Conservation (phyloP, 225 moss, liverwort and hornwort genomes). For the Pleurozium schreberi region DNA sequence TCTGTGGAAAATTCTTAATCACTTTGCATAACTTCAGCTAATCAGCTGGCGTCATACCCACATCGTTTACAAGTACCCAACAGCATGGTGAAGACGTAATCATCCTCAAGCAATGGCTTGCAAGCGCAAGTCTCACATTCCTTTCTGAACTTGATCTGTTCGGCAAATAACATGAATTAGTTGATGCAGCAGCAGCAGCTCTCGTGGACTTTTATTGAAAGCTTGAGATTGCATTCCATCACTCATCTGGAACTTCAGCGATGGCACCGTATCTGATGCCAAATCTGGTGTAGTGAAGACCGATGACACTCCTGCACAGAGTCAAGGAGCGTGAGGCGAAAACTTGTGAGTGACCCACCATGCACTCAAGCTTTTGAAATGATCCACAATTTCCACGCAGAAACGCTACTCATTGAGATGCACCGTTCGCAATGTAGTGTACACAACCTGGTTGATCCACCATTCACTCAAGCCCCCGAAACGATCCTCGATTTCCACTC, state of each 20-base stretch:
- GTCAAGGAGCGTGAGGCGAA: neutral
- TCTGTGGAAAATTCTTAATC: neutral
- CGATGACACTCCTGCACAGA: neutral
- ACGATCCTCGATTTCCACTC: neutral
- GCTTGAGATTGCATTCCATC: neutral
- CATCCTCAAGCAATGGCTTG: neutral
- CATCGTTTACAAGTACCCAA: neutral
- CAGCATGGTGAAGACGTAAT: neutral
- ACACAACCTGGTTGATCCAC: neutral
- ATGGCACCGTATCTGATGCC: neutral
- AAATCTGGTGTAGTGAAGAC: neutral
- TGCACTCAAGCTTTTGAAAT: neutral
- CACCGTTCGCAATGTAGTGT: neutral
- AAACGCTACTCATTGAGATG: neutral
- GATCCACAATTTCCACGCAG: neutral
- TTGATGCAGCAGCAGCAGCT: neutral
- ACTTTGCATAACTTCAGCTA: neutral
- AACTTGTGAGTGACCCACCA: neutral
- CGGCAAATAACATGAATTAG: neutral
- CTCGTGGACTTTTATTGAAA: neutral
- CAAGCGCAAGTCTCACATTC: neutral
- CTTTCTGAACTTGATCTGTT: neutral
- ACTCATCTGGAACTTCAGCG: neutral
- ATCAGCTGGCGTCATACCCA: neutral
- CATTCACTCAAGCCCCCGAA: neutral